phyloP scores from a whole-genome alignment of 2,329 filamentous ascomycete species.

The Zymoseptoria crescenta region DNA sequence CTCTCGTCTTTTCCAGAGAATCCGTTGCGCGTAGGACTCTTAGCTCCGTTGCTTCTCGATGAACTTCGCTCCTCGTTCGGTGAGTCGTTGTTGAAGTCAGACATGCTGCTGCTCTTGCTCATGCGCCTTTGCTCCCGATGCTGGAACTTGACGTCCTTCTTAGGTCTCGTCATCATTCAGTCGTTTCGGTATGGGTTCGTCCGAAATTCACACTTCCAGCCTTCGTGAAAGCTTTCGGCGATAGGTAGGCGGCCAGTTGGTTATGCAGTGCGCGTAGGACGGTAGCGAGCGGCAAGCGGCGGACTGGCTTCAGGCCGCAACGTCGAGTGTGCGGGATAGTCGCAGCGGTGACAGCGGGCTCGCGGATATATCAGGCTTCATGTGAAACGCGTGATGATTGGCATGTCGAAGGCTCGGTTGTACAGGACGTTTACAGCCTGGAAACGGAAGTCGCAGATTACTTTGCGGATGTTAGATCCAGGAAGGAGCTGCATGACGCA shows the following conservation, averaged over 20 bases:
- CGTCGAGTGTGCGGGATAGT: neutral
- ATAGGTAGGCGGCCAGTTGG: neutral
- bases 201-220: neutral
- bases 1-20: constrained; percentile 17
- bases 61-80: constrained; percentile 21
- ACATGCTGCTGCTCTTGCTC: constrained; percentile 55
- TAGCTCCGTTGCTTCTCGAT: constrained; percentile 37
- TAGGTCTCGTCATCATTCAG: constrained; percentile 43
- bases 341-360: neutral
- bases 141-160: constrained; percentile 55
- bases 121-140: constrained; percentile 49
- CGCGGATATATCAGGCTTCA: neutral
- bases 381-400: neutral
- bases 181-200: neutral
- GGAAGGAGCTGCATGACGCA: neutral
- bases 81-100: constrained; percentile 32
- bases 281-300: neutral
- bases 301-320: neutral
- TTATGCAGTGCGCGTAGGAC: neutral
- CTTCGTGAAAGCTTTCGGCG: neutral
- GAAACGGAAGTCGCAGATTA: neutral
- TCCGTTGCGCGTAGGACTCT: constrained; percentile 44
- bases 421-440: neutral
- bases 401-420: neutral
- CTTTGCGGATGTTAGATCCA: neutral